These are phyloP conservation scores for Linnemannia schmuckeri DNA, from an alignment of 192 early-diverging fungal species.

Conservation along the genomic window DNA sequence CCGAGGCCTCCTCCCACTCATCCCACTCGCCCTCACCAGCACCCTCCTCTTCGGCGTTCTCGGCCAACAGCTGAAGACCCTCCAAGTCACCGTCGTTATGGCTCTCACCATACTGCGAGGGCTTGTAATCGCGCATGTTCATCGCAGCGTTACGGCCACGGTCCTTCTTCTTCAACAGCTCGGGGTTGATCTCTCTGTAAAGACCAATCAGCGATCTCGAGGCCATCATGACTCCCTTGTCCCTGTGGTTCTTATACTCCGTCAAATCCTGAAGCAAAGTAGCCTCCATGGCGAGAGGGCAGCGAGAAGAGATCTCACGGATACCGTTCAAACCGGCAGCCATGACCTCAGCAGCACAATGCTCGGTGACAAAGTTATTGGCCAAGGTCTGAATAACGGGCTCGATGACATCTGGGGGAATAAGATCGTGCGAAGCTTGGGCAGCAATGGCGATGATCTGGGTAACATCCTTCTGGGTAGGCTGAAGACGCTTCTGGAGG, in stretches of 20 bases:
- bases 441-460: slow-evolving; percentile 91
- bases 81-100: slow-evolving; percentile 76
- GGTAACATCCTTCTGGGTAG: slow-evolving; percentile 95
- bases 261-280: slow-evolving; percentile 90
- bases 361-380: slow-evolving; percentile 97
- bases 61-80: slow-evolving; percentile 84
- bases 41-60: slow-evolving; percentile 62
- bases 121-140: slow-evolving; percentile 72
- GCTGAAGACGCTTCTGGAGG: slow-evolving; percentile 94
- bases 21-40: slow-evolving; percentile 54
- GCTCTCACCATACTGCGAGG: slow-evolving; percentile 80
- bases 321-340: slow-evolving; percentile 89
- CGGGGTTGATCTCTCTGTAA: slow-evolving; percentile 97
- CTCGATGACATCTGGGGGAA: slow-evolving; percentile 93
- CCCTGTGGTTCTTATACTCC: slow-evolving; percentile 91
- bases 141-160: slow-evolving; percentile 90
- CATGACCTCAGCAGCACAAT: slow-evolving; percentile 93
- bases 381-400: slow-evolving; percentile 92
- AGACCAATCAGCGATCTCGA: slow-evolving; percentile 90
- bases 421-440: slow-evolving; percentile 91
- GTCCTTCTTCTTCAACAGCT: slow-evolving; percentile 93
- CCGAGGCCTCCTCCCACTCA: slow-evolving; percentile 61
- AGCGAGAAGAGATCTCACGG: slow-evolving; percentile 88
- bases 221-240: slow-evolving; percentile 96
- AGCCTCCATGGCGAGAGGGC: slow-evolving; percentile 91